Conservation (phyloP, 805 yeast genomes). For the Sungouiella blattae region DNA sequence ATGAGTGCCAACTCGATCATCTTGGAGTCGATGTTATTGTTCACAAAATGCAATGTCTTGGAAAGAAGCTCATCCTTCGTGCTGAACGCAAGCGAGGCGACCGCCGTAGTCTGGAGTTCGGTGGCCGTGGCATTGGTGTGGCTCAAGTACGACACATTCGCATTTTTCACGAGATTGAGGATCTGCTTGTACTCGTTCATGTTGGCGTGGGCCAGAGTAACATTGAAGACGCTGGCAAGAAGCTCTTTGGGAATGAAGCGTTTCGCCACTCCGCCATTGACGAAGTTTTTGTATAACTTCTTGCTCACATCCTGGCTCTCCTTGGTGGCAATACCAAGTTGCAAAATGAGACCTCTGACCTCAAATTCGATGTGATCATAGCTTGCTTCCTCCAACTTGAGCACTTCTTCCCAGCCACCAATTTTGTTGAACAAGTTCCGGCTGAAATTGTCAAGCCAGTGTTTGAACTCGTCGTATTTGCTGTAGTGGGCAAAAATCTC, state of each 20-base stretch:
- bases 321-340: constrained; percentile 30
- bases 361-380: constrained; percentile 37
- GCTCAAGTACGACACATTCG: constrained; percentile 41
- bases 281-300: constrained; percentile 41
- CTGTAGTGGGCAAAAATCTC: constrained; percentile 29
- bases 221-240: constrained; percentile 41
- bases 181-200: constrained; percentile 60
- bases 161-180: constrained; percentile 48
- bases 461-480: constrained; percentile 19
- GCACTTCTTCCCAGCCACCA: constrained; percentile 25
- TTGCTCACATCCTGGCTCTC: constrained; percentile 32
- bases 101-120: constrained; percentile 54
- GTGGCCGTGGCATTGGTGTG: constrained; percentile 29
- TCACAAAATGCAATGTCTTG: constrained; percentile 55
- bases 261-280: constrained; percentile 48
- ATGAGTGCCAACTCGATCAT: constrained; percentile 56
- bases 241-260: constrained; percentile 50
- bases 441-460: constrained; percentile 20
- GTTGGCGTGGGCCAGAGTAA: constrained; percentile 35
- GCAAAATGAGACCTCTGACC: constrained; percentile 41
- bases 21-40: constrained; percentile 52
- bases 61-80: constrained; percentile 42
- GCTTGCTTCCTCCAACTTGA: constrained; percentile 7
- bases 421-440: constrained; percentile 19
- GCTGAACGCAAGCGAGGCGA: constrained; percentile 53